phyloP scores from a whole-genome alignment of 495 filamentous ascomycete genomes.

The Penicillium pulvis region DNA sequence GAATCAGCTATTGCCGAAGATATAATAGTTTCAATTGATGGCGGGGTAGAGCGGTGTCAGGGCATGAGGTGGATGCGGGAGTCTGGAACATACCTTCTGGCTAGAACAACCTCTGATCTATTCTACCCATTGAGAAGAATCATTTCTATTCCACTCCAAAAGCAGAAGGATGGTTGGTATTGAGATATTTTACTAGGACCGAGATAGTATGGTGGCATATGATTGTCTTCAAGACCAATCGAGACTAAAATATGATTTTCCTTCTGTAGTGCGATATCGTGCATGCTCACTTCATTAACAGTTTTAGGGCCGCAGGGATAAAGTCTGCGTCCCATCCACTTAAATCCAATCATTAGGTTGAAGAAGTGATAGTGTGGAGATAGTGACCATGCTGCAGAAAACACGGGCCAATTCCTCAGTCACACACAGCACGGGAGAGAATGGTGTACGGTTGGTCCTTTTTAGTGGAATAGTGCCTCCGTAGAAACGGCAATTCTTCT shows the following conservation, averaged over 20 bases:
- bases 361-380: conserved; percentile 5
- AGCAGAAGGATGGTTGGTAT: neutral
- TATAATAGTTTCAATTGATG: no score
- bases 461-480: no score
- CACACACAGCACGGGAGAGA: neutral
- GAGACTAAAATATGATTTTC: no score
- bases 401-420: neutral
- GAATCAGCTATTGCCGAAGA: no score
- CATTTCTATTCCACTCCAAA: neutral
- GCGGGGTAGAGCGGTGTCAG: no score
- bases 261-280: neutral
- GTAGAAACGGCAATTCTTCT: no score
- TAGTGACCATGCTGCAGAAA: conserved; percentile 15
- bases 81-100: neutral
- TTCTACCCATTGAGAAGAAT: neutral
- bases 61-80: no score
- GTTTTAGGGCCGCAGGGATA: neutral
- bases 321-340: neutral
- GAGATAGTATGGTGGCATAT: neutral
- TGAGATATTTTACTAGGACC: neutral
- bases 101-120: neutral
- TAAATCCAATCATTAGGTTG: neutral
- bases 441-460: neutral
- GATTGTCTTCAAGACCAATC: neutral
- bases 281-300: neutral